phyloP scores from a whole-genome alignment of 2,329 filamentous ascomycete genomes.

The Rhinocladiella similis region DNA sequence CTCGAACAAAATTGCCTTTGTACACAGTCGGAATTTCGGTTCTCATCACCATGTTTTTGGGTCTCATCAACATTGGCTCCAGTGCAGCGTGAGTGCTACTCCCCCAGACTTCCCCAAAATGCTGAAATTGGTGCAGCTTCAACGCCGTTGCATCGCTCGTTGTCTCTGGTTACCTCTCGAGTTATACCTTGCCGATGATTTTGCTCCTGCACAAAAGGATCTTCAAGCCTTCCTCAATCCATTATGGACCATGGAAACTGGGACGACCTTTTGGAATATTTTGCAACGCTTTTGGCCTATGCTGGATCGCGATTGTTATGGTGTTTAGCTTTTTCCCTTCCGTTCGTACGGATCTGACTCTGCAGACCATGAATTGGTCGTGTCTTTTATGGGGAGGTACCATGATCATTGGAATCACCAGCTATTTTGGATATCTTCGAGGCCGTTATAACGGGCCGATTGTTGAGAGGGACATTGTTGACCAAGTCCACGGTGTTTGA shows the following conservation, averaged over 20 bases:
- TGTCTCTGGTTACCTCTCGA: slow-evolving; percentile 51
- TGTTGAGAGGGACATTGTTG: slow-evolving; percentile 27
- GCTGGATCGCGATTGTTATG: slow-evolving; percentile 44
- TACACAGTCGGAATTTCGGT: slow-evolving; percentile 30
- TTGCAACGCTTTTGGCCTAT: slow-evolving; percentile 43
- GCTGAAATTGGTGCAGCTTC: slow-evolving; percentile 33
- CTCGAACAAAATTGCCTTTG: slow-evolving; percentile 47
- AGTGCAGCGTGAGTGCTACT: slow-evolving; percentile 22
- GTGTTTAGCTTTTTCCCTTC: slow-evolving; percentile 48
- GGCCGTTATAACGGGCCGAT: slow-evolving; percentile 33
- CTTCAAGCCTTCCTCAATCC: slow-evolving; percentile 20
- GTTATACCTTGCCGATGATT: slow-evolving; percentile 52
- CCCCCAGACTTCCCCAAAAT: slow-evolving; percentile 3
- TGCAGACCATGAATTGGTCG: slow-evolving; percentile 48
- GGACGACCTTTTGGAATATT: slow-evolving; percentile 38
- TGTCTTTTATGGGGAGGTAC: slow-evolving; percentile 42
- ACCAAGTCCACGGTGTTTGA: slow-evolving; percentile 19
- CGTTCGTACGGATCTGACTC: slow-evolving; percentile 31
- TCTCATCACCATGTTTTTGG: slow-evolving; percentile 23
- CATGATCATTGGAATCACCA: slow-evolving; percentile 41
- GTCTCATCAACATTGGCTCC: slow-evolving; percentile 30
- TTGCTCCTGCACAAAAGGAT: slow-evolving; percentile 35
- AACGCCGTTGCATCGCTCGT: slow-evolving; percentile 56
- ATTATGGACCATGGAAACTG: slow-evolving; percentile 39
- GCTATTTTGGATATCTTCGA: slow-evolving; percentile 38